A percentile compares a stretch with the other conserved stretches of the same genome.
phyloP scores from a whole-genome alignment of 208 protist genomes.

The Wallacemonas sp. region DNA sequence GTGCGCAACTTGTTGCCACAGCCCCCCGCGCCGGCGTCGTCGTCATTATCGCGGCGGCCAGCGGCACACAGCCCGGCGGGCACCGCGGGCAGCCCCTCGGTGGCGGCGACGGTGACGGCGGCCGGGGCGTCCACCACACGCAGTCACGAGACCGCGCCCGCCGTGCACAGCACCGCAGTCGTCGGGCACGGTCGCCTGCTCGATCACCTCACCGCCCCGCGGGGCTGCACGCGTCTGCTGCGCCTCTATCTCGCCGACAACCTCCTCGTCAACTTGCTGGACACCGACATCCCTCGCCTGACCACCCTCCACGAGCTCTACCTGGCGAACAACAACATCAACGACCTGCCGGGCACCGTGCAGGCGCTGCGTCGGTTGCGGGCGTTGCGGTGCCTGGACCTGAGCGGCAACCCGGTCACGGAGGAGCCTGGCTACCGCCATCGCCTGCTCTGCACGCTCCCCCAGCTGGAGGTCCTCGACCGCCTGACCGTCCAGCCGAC shows the following conservation, averaged over 20 bases:
- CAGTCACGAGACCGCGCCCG: too few relatives aligned
- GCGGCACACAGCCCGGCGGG: too few relatives aligned
- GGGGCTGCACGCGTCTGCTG: constrained; percentile 59
- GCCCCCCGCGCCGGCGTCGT: background rate
- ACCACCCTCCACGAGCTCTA: constrained; percentile 55
- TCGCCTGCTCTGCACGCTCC: constrained; percentile 54
- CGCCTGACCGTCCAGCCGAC: constrained; percentile 39
- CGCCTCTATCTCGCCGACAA: constrained; percentile 54
- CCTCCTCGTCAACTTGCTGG: constrained; percentile 27
- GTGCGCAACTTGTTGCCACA: constrained; percentile 47
- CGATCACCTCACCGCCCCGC: constrained; percentile 8
- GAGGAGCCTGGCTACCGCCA: constrained; percentile 69
- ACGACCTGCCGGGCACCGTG: constrained; percentile 41
- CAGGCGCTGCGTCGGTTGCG: constrained; percentile 43
- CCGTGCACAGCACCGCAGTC: background rate
- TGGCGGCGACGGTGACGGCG: background rate
- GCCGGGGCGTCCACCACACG: background rate
- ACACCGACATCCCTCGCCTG: constrained; percentile 58
- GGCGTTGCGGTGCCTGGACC: constrained; percentile 56
- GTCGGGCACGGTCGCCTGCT: constrained; percentile 15
- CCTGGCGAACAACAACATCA: constrained; percentile 66
- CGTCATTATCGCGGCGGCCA: background rate
- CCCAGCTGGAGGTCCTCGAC: constrained; percentile 74
- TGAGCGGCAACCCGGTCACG: constrained; percentile 69
- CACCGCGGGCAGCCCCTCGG: background rate